phyloP scores from a whole-genome alignment of 139 green algal species.

The Deuterostichococcus epilithicus region DNA sequence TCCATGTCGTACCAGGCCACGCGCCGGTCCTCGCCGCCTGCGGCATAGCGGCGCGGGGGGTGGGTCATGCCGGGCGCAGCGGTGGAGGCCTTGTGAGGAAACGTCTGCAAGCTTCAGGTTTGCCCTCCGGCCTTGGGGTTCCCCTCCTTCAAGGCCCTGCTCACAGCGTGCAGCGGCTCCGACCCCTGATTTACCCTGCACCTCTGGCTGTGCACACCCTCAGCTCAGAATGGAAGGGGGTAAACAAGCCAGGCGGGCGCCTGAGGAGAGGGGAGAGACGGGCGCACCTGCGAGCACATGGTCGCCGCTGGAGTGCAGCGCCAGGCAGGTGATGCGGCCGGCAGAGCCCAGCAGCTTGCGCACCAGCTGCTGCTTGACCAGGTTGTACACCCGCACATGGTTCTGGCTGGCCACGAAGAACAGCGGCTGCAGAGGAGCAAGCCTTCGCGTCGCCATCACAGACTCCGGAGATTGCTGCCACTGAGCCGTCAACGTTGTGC shows the following conservation, averaged over 20 bases:
- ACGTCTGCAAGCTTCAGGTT: too few relatives aligned
- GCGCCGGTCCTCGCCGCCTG: slow-evolving; percentile 65
- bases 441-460: too few relatives aligned
- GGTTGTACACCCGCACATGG: slow-evolving; percentile 88
- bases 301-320: slow-evolving; percentile 85
- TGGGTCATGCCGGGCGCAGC: too few relatives aligned
- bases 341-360: slow-evolving; percentile 87
- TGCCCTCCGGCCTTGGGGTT: too few relatives aligned
- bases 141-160: too few relatives aligned
- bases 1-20: slow-evolving; percentile 96
- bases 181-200: not conserved
- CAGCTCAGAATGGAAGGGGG: not conserved
- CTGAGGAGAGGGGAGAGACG: not conserved
- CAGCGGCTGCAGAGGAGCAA: slow-evolving; percentile 73
- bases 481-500: too few relatives aligned
- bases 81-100: too few relatives aligned
- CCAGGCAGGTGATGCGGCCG: slow-evolving; percentile 78
- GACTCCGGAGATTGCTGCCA: too few relatives aligned
- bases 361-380: slow-evolving; percentile 83
- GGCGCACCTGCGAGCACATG: slow-evolving; percentile 82
- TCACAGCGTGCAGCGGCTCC: not conserved
- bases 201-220: not conserved
- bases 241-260: not conserved
- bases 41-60: too few relatives aligned
- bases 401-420: slow-evolving; percentile 94